Evolutionary conservation across 306 rosid species (phyloP).

Genomic region (Cicer judaicum): DNA sequence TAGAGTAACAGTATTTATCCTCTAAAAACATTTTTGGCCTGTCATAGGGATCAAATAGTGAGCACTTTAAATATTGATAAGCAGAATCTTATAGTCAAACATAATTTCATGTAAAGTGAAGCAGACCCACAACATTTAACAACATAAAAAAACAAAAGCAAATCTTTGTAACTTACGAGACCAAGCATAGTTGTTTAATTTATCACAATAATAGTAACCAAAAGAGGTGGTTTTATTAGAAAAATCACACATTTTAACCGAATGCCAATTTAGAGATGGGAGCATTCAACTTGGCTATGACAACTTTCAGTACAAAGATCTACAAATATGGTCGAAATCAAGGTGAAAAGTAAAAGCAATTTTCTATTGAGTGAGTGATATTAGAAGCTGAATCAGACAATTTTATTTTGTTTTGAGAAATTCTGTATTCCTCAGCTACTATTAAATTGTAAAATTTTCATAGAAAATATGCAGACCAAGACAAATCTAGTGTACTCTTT

Average conservation of each 20-base stretch:
- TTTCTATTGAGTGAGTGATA: background rate
- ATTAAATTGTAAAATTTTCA: background rate
- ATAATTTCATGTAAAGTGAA: slow-evolving; percentile 27
- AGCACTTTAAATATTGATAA: slow-evolving; percentile 38
- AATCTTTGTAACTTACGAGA: slow-evolving; percentile 8
- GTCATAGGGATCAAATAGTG: slow-evolving; percentile 42
- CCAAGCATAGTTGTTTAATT: background rate
- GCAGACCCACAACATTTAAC: slow-evolving; percentile 9
- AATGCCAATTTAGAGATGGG: slow-evolving; percentile 17
- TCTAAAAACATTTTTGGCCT: slow-evolving; percentile 68
- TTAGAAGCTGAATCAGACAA: slow-evolving; percentile 32
- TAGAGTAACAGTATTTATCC: slow-evolving; percentile 44
- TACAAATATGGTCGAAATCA: slow-evolving; percentile 4
- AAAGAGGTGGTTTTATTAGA: background rate
- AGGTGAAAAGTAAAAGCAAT: slow-evolving; percentile 25
- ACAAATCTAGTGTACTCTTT: slow-evolving; percentile 19
- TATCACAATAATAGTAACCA: background rate
- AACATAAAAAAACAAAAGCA: slow-evolving; percentile 25
- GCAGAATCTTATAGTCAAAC: slow-evolving; percentile 31
- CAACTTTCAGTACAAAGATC: slow-evolving; percentile 17
- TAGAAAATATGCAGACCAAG: slow-evolving; percentile 25
- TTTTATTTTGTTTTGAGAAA: background rate
- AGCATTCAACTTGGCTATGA: slow-evolving; percentile 10
- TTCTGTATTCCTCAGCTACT: slow-evolving; percentile 24
- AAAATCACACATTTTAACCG: slow-evolving; percentile 2